Evolutionary conservation across 257 asterid genomes (phyloP), one percentile per base, ranked within the genome.

Genomic region (Ligustrum vulgare): DNA sequence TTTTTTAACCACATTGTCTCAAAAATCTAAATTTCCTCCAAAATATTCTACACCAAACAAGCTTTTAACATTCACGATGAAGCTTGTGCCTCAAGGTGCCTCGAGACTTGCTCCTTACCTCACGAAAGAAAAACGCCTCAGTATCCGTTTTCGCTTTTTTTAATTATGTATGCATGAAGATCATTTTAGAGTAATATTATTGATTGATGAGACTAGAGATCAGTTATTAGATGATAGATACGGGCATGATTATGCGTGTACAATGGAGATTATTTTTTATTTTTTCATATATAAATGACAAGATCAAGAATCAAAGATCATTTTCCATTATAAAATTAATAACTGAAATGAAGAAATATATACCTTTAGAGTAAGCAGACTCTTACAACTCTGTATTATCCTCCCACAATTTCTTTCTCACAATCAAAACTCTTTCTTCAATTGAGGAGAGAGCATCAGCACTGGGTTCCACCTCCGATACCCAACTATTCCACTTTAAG

Each of bases 401-500:
- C 60, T 74, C 81, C 97, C 96, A 91, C 65, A 86, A 22, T 69
- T 65, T 81, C 83, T 94, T 92, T 79, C 89, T 86, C 20, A 87
- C 86, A 11, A 94, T 91, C 66, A 94, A 64, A 85, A 92, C 88
- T 67, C 93, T 41, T 41, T 41, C 49, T 69, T 88, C 96, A 9
- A 49, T 69, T 43, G 69, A 69, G 72, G 94, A 88, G 81, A 87
- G 89, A 69, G 84, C 84, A 72, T 91, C 98, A 15, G 74, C 60
- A 41, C 82, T 77, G 7, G 97, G 92, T 81, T 89, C 97, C 66
- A 92, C 91, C 83, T 89, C 97, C 5, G 94, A 89, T 45, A 85
- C 76, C 97, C 96, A 91, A 54, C 84, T 86, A 85, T 94, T 96
- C 98, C 98, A 94, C 77, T 78, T 87, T 68, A 94, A 72, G 28